These are phyloP conservation scores for Solanum ossicruentum DNA, from an alignment of 257 asterid genomes.

Conservation along the genomic window DNA sequence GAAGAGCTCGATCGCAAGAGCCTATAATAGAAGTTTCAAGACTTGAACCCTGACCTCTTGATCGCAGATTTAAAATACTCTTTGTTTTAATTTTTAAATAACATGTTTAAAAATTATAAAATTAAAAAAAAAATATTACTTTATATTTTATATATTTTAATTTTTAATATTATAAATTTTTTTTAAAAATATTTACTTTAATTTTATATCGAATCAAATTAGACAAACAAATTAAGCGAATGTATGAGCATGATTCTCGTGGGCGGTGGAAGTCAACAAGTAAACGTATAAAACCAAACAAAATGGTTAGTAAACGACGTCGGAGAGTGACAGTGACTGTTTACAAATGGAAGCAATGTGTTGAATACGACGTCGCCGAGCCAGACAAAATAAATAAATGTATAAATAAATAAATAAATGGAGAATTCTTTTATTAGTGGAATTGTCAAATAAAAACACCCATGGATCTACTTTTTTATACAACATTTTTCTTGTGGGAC, in stretches of 20 bases:
- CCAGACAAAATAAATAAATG: neutral
- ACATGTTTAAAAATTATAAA: too few relatives aligned
- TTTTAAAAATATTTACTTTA: too few relatives aligned
- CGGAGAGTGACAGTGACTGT: slow-evolving; percentile 11
- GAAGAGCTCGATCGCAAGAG: too few relatives aligned
- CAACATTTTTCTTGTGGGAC: neutral
- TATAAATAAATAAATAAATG: neutral
- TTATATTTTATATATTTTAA: too few relatives aligned
- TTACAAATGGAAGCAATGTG: neutral
- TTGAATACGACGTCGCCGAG: slow-evolving; percentile 6
- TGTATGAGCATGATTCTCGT: neutral
- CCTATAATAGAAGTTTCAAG: too few relatives aligned
- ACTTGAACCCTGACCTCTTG: too few relatives aligned
- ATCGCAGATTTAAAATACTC: too few relatives aligned
- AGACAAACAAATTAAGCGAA: neutral
- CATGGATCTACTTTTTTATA: neutral
- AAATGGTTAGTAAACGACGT: slow-evolving; percentile 10
- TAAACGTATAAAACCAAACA: neutral
- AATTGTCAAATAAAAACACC: neutral
- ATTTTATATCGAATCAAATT: too few relatives aligned
- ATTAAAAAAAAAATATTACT: too few relatives aligned
- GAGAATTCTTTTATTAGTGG: neutral
- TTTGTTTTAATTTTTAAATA: too few relatives aligned
- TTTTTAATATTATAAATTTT: too few relatives aligned
- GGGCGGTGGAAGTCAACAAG: neutral